Evolutionary conservation across 225 moss, liverwort and hornwort genomes (phyloP).

Genomic region (Straminergon stramineum): DNA sequence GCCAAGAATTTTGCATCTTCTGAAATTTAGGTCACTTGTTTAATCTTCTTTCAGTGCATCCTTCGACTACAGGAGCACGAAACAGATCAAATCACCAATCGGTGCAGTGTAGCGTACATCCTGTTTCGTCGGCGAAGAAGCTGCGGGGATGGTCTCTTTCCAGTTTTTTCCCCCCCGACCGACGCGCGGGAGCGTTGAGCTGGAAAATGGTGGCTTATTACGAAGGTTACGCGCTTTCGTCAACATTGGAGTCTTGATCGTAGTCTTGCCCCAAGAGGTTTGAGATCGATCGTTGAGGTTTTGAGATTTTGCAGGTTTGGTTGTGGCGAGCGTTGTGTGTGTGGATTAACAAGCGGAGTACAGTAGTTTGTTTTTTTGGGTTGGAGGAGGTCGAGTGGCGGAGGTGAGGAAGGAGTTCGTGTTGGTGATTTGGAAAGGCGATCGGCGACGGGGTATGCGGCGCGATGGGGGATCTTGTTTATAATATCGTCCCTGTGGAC

Average conservation of each 20-base stretch:
- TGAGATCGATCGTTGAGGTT: neutral
- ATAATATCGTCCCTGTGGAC: conserved; percentile 92
- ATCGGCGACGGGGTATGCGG: conserved; percentile 20
- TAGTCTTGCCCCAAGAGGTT: neutral
- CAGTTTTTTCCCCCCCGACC: neutral
- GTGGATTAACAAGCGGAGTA: neutral
- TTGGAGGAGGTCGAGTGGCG: neutral
- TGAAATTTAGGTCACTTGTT: neutral
- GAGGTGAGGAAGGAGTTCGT: neutral
- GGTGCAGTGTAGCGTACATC: neutral
- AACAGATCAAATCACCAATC: neutral
- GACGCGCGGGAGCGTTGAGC: neutral
- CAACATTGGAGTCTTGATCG: neutral
- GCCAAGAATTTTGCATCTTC: neutral
- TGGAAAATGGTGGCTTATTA: neutral
- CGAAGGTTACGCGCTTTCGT: neutral
- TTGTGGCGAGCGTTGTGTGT: neutral
- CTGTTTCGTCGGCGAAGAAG: neutral
- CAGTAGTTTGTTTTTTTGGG: neutral
- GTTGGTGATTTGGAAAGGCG: neutral
- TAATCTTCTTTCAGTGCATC: no score
- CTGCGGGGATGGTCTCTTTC: neutral
- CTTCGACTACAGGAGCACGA: neutral
- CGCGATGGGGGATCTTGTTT: conserved; percentile 43
- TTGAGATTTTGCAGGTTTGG: neutral